These are phyloP conservation scores for Solanum chacoense DNA, from an alignment of 305 asterid species.

Conservation along the genomic window DNA sequence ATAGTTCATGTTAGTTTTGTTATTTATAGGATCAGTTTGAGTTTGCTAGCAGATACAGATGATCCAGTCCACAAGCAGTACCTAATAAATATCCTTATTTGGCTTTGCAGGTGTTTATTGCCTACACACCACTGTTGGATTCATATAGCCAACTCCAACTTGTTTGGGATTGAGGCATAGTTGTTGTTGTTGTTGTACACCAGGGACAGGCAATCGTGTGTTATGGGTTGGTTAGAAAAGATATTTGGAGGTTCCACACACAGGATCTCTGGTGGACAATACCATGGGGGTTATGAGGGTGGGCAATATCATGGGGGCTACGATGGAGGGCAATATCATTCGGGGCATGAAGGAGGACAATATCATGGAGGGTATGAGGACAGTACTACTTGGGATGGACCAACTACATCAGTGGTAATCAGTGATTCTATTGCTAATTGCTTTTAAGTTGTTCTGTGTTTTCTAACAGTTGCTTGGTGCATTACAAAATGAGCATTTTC, in stretches of 20 bases:
- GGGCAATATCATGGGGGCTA: slow-evolving; percentile 73
- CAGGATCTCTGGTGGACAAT: slow-evolving; percentile 21
- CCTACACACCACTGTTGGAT: neutral
- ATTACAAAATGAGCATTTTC: neutral
- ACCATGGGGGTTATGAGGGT: slow-evolving; percentile 1
- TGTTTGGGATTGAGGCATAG: neutral
- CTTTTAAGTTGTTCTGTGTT: neutral
- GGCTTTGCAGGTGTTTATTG: slow-evolving; percentile 2
- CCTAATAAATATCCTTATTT: neutral
- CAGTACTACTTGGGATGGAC: slow-evolving; percentile 48
- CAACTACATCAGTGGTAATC: slow-evolving; percentile 50
- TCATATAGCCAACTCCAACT: neutral
- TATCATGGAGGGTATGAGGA: slow-evolving; percentile 64
- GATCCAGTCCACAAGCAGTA: neutral
- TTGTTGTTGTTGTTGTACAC: neutral
- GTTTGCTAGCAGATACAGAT: neutral
- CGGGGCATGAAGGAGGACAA: slow-evolving; percentile 35
- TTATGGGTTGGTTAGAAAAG: slow-evolving; percentile 91
- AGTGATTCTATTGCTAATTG: slow-evolving; percentile 1
- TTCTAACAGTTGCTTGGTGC: neutral
- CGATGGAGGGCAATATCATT: slow-evolving; percentile 17
- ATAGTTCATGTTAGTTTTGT: neutral
- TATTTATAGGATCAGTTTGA: neutral
- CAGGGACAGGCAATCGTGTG: neutral
- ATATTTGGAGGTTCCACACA: slow-evolving; percentile 72